A percentile compares a stretch with the other conserved stretches of the same genome.
Conservation (phyloP, 352 stramenopile species). For the Pythium dissotocum region DNA sequence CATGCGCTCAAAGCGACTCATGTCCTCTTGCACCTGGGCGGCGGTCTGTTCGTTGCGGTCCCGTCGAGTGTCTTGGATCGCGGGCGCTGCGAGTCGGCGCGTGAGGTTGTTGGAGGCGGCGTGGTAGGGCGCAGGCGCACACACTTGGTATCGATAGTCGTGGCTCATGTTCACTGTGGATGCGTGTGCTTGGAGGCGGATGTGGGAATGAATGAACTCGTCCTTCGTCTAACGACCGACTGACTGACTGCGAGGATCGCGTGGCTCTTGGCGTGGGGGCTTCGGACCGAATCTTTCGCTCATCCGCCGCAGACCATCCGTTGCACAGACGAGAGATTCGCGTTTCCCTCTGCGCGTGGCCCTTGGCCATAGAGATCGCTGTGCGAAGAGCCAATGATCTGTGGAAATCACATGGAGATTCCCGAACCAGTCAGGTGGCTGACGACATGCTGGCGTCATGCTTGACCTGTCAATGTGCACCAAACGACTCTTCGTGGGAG, state of each 20-base stretch:
- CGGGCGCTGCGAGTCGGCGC: background rate
- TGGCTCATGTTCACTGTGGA: background rate
- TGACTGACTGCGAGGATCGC: background rate
- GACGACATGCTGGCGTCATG: background rate
- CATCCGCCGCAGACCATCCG: background rate
- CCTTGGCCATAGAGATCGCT: background rate
- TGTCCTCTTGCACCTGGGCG: background rate
- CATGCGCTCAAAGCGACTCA: background rate
- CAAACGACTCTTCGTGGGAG: background rate
- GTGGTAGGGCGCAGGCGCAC: background rate
- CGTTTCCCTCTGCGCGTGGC: too few species aligned
- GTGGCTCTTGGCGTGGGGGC: background rate
- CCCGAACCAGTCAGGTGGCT: background rate
- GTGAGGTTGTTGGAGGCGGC: background rate
- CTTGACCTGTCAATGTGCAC: background rate
- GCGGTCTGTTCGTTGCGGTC: background rate
- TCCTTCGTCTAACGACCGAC: background rate
- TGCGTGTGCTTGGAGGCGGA: background rate
- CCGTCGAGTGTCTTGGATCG: background rate
- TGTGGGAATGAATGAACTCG: background rate
- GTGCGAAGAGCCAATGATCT: background rate
- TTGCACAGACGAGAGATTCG: background rate
- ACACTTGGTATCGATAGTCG: background rate
- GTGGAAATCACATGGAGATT: conserved; percentile 1
- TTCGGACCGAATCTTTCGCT: background rate